These are phyloP conservation scores for Periconia digitata DNA, from an alignment of 2,329 filamentous ascomycete species.

Conservation along the genomic window DNA sequence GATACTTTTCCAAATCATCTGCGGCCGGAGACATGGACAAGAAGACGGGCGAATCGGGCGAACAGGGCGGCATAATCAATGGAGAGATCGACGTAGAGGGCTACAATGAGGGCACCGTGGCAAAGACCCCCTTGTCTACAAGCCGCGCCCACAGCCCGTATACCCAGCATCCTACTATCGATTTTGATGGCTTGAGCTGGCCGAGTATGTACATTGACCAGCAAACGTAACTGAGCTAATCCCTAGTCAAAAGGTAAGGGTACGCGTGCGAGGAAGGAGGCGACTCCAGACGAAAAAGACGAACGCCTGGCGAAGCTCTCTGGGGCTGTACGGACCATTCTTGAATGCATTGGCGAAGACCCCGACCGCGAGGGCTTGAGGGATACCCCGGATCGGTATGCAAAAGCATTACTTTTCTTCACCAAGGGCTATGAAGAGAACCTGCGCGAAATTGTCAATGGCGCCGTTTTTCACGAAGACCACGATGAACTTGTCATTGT, in stretches of 20 bases:
- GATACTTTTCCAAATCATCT: slow-evolving; percentile 30
- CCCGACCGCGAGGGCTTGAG: slow-evolving; percentile 64
- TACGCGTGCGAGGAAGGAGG: slow-evolving; percentile 63
- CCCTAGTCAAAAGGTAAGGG: slow-evolving; percentile 55
- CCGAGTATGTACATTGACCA: slow-evolving; percentile 43
- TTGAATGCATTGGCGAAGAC: slow-evolving; percentile 68
- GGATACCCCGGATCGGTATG: slow-evolving; percentile 80
- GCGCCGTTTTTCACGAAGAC: slow-evolving; percentile 91
- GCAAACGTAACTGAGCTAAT: slow-evolving; percentile 6
- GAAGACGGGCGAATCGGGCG: slow-evolving; percentile 3
- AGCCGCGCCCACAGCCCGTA: slow-evolving; percentile 56
- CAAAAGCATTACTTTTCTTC: slow-evolving; percentile 92
- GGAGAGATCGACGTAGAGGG: slow-evolving; percentile 50
- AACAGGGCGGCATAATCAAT: slow-evolving; percentile 21
- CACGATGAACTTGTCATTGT: slow-evolving; percentile 98
- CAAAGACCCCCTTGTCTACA: slow-evolving; percentile 55
- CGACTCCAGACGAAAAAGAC: slow-evolving; percentile 59
- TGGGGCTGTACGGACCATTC: slow-evolving; percentile 62
- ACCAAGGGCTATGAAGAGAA: slow-evolving; percentile 98
- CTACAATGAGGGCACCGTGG: slow-evolving; percentile 53
- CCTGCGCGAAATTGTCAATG: slow-evolving; percentile 85
- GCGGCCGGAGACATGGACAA: slow-evolving; percentile 16
- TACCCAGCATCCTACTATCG: slow-evolving; percentile 53
- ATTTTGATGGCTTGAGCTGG: slow-evolving; percentile 60
- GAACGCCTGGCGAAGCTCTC: slow-evolving; percentile 61